These are phyloP conservation scores for Chlorella sp. DNA, from an alignment of 139 green algal genomes.

Conservation along the genomic window DNA sequence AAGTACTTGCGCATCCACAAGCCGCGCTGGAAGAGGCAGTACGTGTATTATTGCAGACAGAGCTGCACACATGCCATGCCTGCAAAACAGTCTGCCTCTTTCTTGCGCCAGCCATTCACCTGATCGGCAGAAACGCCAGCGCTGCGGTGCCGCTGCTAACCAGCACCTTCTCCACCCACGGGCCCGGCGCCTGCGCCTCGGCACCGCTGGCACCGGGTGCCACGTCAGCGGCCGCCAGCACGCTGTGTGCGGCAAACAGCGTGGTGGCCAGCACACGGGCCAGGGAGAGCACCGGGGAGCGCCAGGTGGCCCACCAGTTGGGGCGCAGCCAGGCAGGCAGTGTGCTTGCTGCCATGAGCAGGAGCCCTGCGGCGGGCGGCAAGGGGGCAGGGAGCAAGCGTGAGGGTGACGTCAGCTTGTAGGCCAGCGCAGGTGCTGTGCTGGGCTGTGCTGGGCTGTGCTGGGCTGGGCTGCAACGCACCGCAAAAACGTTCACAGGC, in stretches of 20 bases:
- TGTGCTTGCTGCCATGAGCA: background rate
- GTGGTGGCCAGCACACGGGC: background rate
- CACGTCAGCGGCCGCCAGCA: background rate
- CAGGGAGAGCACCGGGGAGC: background rate
- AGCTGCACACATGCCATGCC: too few relatives aligned
- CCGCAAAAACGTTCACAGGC: too few relatives aligned
- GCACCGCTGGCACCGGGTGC: background rate
- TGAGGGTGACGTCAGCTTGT: too few relatives aligned
- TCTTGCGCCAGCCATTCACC: background rate
- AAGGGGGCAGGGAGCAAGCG: background rate
- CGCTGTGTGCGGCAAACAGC: background rate
- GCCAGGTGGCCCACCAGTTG: background rate
- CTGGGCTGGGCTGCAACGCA: too few relatives aligned
- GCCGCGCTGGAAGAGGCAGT: background rate
- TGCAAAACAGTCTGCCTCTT: too few relatives aligned
- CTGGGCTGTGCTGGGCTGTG: too few relatives aligned
- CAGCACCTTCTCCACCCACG: background rate
- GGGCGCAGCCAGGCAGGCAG: background rate
- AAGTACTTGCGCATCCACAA: background rate
- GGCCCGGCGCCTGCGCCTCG: too few relatives aligned
- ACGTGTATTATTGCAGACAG: background rate
- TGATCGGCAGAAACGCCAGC: constrained; percentile 5
- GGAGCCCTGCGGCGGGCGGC: background rate
- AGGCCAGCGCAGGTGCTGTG: background rate
- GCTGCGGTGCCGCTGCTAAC: background rate